phyloP scores from a whole-genome alignment of 2,329 filamentous ascomycete genomes.

The Sporothrix inflata region DNA sequence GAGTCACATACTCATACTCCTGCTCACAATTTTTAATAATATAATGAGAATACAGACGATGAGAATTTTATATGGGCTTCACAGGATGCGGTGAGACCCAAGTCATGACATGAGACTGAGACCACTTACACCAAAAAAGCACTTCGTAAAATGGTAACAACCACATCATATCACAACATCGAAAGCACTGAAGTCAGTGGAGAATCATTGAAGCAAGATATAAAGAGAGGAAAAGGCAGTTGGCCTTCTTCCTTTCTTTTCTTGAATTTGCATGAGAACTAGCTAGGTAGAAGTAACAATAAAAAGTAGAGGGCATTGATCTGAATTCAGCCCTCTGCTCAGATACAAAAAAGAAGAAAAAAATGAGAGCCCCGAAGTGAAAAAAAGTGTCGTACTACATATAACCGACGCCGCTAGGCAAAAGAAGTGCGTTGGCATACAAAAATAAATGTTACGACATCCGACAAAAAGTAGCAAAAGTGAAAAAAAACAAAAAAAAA shows the following conservation, averaged over 20 bases:
- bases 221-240: background rate
- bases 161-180: no score
- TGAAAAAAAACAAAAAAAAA: background rate
- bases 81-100: background rate
- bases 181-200: no score
- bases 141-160: no score
- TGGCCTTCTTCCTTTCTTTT: background rate
- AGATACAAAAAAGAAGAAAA: slow-evolving; percentile 1
- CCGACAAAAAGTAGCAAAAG: background rate
- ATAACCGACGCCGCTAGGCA: background rate
- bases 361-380: background rate
- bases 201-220: background rate
- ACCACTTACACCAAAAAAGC: no score
- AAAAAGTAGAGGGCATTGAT: background rate
- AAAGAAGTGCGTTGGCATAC: slow-evolving; percentile 4
- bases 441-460: background rate
- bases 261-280: background rate
- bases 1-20: background rate
- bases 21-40: background rate
- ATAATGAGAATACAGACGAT: background rate
- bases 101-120: background rate
- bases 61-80: no score
- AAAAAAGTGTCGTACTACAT: slow-evolving; percentile 4
- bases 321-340: background rate
- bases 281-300: background rate